Conservation (phyloP, 331 rosid species). For the Phaseolus coccineus region DNA sequence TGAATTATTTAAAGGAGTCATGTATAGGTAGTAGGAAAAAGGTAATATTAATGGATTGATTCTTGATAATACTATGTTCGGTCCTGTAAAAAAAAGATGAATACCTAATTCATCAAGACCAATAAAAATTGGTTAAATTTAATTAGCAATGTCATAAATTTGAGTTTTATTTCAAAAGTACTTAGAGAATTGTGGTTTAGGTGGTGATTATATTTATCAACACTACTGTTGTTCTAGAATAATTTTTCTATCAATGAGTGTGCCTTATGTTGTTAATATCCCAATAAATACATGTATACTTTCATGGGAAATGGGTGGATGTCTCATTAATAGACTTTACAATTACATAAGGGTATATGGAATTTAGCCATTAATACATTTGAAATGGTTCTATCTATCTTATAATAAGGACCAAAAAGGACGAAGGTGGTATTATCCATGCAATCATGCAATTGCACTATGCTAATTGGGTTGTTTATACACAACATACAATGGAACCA, state of each 20-base stretch:
- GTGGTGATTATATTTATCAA: too few relatives aligned
- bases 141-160: too few relatives aligned
- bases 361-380: too few relatives aligned
- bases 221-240: background rate
- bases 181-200: background rate
- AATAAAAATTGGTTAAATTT: too few relatives aligned
- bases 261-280: background rate
- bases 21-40: too few relatives aligned
- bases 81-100: background rate
- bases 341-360: too few relatives aligned
- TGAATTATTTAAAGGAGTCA: background rate
- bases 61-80: background rate
- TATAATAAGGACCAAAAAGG: too few relatives aligned
- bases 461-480: background rate
- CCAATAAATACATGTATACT: too few relatives aligned
- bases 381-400: background rate
- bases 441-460: constrained; percentile 1
- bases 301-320: too few relatives aligned
- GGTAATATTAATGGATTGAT: background rate
- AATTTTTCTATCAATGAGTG: too few relatives aligned
- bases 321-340: too few relatives aligned
- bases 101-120: background rate
- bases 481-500: constrained; percentile 8
- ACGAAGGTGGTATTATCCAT: background rate
- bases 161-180: too few relatives aligned